A percentile compares a stretch with the other conserved stretches of the same genome.
These are phyloP conservation scores for Podaxis sp. DNA, from an alignment of 768 basidiomycete genomes.

Conservation along the genomic window DNA sequence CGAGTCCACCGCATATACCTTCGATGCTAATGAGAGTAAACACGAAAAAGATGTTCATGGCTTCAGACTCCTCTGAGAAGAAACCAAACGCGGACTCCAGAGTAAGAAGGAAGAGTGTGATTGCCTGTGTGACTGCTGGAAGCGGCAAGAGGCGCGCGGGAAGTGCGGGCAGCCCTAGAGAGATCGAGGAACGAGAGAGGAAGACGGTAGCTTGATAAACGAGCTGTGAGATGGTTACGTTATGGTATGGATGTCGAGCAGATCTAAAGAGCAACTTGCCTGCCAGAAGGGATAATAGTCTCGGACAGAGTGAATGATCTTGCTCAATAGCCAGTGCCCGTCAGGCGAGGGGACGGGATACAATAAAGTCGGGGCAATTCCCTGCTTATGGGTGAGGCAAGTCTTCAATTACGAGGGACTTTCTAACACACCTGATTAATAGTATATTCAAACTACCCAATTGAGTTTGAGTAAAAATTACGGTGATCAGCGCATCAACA, in stretches of 20 bases:
- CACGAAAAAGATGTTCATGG: slow-evolving; percentile 54
- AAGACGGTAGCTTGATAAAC: slow-evolving; percentile 92
- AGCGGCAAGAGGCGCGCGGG: slow-evolving; percentile 64
- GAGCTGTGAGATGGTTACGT: slow-evolving; percentile 38
- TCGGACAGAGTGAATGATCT: slow-evolving; percentile 76
- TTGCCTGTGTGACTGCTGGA: slow-evolving; percentile 71
- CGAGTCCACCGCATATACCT: slow-evolving; percentile 89
- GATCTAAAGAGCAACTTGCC: slow-evolving; percentile 33
- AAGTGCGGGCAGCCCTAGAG: slow-evolving; percentile 77
- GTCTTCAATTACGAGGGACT: not conserved
- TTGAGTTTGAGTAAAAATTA: not conserved
- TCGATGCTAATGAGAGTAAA: slow-evolving; percentile 81
- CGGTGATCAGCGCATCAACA: slow-evolving; percentile 14
- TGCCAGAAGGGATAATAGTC: slow-evolving; percentile 98
- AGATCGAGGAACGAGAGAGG: slow-evolving; percentile 87
- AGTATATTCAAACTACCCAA: slow-evolving; percentile 75
- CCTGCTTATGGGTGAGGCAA: slow-evolving; percentile 37
- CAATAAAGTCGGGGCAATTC: slow-evolving; percentile 84
- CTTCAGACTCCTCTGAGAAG: slow-evolving; percentile 34
- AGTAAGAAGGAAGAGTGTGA: slow-evolving; percentile 56
- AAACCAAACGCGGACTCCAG: slow-evolving; percentile 69
- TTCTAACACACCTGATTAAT: slow-evolving; percentile 66
- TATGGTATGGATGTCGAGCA: not conserved
- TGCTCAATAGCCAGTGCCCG: slow-evolving; percentile 58
- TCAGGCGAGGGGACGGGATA: slow-evolving; percentile 76